Conservation (phyloP, 1,284 basidiomycete species). For the Coriolopsis trogii region DNA sequence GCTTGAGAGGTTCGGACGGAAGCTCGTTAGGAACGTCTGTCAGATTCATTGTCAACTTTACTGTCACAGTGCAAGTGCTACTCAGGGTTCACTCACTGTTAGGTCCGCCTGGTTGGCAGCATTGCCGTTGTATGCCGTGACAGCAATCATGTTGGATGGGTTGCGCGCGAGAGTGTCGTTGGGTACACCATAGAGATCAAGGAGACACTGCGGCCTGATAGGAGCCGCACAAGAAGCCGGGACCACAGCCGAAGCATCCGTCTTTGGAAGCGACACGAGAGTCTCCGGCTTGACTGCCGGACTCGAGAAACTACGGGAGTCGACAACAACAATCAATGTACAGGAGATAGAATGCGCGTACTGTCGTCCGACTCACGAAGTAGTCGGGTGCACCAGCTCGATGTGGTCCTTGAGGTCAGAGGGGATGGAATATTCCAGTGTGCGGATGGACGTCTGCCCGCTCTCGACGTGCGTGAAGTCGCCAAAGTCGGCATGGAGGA, state of each 20-base stretch:
- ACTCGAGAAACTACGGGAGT: constrained; percentile 37
- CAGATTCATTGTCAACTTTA: neutral
- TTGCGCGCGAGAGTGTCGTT: too few species aligned
- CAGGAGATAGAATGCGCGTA: neutral
- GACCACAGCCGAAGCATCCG: too few species aligned
- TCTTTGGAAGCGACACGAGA: too few species aligned
- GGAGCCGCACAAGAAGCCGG: too few species aligned
- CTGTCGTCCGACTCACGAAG: constrained; percentile 18
- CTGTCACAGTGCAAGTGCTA: neutral
- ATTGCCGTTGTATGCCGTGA: too few species aligned
- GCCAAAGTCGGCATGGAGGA: constrained; percentile 40
- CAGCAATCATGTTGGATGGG: too few species aligned
- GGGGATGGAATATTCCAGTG: constrained; percentile 43
- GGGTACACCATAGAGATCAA: too few species aligned
- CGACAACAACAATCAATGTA: neutral
- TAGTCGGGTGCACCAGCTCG: constrained; percentile 41
- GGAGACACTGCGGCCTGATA: too few species aligned
- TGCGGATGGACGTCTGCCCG: constrained; percentile 34
- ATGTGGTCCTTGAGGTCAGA: constrained; percentile 36
- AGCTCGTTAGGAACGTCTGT: constrained; percentile 58
- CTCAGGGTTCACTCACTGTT: constrained; percentile 29
- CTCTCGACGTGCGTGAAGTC: constrained; percentile 37
- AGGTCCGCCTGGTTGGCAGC: constrained; percentile 41
- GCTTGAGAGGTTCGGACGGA: constrained; percentile 48
- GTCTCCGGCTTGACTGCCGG: too few species aligned